Conservation (phyloP, 2,329 filamentous ascomycete species). For the Teratosphaeria pseudoeucalypti region DNA sequence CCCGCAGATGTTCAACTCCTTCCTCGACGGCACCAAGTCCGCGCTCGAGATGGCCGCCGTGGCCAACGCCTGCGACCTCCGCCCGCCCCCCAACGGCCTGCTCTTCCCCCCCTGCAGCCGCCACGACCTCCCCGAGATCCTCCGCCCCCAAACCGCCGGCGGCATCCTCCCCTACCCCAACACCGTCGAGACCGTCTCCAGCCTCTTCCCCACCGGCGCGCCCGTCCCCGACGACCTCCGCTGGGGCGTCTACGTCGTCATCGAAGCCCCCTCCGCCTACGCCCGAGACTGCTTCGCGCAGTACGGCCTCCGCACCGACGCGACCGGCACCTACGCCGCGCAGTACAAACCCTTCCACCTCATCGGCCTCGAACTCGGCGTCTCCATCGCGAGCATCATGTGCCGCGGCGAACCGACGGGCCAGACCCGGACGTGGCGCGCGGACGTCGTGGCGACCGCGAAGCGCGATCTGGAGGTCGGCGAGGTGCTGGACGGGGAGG, state of each 20-base stretch:
- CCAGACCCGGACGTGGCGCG: slow-evolving; percentile 34
- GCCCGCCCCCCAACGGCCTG: slow-evolving; percentile 31
- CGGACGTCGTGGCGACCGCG: slow-evolving; percentile 38
- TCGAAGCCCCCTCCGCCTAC: slow-evolving; percentile 32
- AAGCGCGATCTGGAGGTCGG: slow-evolving; percentile 36
- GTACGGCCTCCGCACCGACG: slow-evolving; percentile 36
- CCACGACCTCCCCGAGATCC: slow-evolving; percentile 32
- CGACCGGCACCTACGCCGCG: slow-evolving; percentile 32
- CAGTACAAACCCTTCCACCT: slow-evolving; percentile 41
- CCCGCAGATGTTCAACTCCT: slow-evolving; percentile 41
- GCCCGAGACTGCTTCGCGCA: slow-evolving; percentile 36
- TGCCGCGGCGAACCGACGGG: slow-evolving; percentile 37
- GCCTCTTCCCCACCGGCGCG: slow-evolving; percentile 34
- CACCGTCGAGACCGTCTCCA: slow-evolving; percentile 38
- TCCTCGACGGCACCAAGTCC: slow-evolving; percentile 40
- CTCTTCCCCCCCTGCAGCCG: slow-evolving; percentile 36
- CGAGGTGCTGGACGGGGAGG: slow-evolving; percentile 37
- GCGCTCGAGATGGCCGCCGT: slow-evolving; percentile 41
- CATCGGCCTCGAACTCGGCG: slow-evolving; percentile 37
- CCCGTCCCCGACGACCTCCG: slow-evolving; percentile 32
- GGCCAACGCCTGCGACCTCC: slow-evolving; percentile 35
- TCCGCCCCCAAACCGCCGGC: slow-evolving; percentile 34
- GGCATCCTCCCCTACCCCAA: slow-evolving; percentile 33
- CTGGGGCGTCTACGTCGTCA: slow-evolving; percentile 38
- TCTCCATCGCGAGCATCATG: slow-evolving; percentile 37